Conservation (phyloP, 2,329 filamentous ascomycete species). For the Lecanosticta acicola region DNA sequence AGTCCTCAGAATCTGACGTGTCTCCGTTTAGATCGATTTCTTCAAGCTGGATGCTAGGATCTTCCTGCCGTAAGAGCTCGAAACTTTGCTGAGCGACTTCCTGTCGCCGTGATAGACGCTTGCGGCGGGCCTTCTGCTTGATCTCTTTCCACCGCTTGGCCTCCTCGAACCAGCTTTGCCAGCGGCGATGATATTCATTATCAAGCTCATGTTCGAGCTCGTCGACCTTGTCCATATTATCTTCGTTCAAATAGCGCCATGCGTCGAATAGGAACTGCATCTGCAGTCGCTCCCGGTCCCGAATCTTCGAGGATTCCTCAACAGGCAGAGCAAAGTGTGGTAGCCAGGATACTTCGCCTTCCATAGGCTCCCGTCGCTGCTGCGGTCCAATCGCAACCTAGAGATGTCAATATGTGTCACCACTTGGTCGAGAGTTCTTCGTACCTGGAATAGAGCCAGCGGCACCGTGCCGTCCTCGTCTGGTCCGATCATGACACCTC, state of each 20-base stretch:
- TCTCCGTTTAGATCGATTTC: not conserved
- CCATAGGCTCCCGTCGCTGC: conserved; percentile 10
- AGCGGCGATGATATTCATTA: conserved; percentile 36
- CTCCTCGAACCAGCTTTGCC: conserved; percentile 6
- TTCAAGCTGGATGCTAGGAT: not conserved
- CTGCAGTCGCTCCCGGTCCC: conserved; percentile 5
- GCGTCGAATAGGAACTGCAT: conserved; percentile 12
- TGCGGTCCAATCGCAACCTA: not conserved
- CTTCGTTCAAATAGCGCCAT: conserved; percentile 10
- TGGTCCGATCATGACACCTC: not conserved
- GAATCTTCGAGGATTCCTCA: not conserved
- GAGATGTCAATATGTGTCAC: not conserved
- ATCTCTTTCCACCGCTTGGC: conserved; percentile 8
- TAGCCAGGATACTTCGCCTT: conserved; percentile 11
- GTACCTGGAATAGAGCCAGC: conserved; percentile 1
- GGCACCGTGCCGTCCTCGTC: conserved; percentile 3
- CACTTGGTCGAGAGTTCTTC: too few relatives aligned
- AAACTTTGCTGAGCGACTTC: too few relatives aligned
- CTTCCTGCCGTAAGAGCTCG: not conserved
- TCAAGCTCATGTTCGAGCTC: conserved; percentile 42
- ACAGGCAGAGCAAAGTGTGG: conserved; percentile 6
- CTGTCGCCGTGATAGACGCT: too few relatives aligned
- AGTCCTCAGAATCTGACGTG: conserved; percentile 1
- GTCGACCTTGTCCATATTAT: conserved; percentile 46
- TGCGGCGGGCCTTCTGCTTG: not conserved